Base-by-base conservation (phyloP, 345 rosid genomes). In the Noccaea caerulescens region DNA sequence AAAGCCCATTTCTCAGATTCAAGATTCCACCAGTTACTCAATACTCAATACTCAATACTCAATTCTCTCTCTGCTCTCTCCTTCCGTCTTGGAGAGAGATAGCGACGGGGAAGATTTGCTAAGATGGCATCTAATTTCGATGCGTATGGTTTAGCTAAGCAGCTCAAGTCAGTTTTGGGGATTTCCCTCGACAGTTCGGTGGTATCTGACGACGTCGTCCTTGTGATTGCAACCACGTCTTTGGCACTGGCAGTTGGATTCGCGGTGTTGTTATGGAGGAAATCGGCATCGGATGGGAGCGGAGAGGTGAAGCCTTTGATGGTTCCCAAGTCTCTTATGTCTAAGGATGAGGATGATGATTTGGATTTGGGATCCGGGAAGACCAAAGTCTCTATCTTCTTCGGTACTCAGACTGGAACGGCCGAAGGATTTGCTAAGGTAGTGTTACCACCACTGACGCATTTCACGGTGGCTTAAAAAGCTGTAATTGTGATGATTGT, bases 351-450 rank as follows among this genome's bases (percentile, higher is more conserved):
- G 11, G 88, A 89, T 0, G 81, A 64, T 0, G 97, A 88, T 33
- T 72, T 58, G 8, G 87, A 82, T 68, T 74, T 47, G 25, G 85
- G 70, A 25, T 76, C 84, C 46, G 93, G 88, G 14, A 84, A 83
- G 84, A 84, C 75, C 11, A 81, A 81, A 52, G 91, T 89, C 72
- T 78, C 89, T 61, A 72, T 89, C 58, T 81, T 89, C 71, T 89
- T 79, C 63, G 96, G 93, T 58, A 89, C 96, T 3, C 96, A 89
- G 79, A 89, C 96, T 38, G 96, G 96, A 34, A 90, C 92, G 0
- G 93, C 96, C 3, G 96, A 86, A 67, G 96, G 93, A 20, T 87
- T 90, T 58, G 86, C 96, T 34, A 90, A 87, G 89, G 93, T 90
- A 42, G 13, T 64, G 20, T 42, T 23, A 27, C 38, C 8, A 12